Base-by-base conservation (phyloP, 495 filamentous ascomycete species). In the Neurospora intermedia region DNA sequence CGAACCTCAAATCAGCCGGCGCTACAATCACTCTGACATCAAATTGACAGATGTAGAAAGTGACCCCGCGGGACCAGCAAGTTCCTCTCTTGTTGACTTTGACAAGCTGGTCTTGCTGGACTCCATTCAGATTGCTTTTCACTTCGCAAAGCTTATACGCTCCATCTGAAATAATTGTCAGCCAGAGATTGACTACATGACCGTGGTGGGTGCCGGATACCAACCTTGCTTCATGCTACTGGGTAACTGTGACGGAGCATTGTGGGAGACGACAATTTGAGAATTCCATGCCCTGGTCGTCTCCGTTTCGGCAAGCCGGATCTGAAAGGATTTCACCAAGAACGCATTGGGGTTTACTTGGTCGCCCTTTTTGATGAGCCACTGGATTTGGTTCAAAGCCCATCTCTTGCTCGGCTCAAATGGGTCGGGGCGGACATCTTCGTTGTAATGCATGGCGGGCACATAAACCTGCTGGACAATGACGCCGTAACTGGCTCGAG, bases 401-500 rank as follows among this genome's bases (percentile, higher is more conserved):
- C 83, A 89, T 43, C 76, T 80, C 62, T 81, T 81, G 35, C 83
- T 81, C 39, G 69, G 72, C 71, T 89, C 84, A 45, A 79, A 83
- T 11, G 79, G 73, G 75, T 89, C 87, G 10, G 74, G 73, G 13
- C 76, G 73, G 3, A 88, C 78, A 1, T 78, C 78, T 66, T 87
- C 80, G 18, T 82, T 81, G 5, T 81, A 38, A 71, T 89, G 87
- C 23, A 81, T 79, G 3, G 70, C 75, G 0, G 84, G 81, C 42
- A 87, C 77, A 59, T 87, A 89, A 10, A 80, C 73, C 69, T 84
- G 77, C 48, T 82, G 79, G 45, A 85, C 86, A 13, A 88, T 75
- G 6, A 89, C 82, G 0, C 87, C 88, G 77, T 89, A 89, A 73
- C 87, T 89, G 6, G 85, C 80, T n/a, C 87, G 83, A 5, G 85